Evolutionary conservation across 2,329 filamentous ascomycete species (phyloP), one percentile per base, ranked within the genome.

Genomic region (Fusarium euwallaceae): DNA sequence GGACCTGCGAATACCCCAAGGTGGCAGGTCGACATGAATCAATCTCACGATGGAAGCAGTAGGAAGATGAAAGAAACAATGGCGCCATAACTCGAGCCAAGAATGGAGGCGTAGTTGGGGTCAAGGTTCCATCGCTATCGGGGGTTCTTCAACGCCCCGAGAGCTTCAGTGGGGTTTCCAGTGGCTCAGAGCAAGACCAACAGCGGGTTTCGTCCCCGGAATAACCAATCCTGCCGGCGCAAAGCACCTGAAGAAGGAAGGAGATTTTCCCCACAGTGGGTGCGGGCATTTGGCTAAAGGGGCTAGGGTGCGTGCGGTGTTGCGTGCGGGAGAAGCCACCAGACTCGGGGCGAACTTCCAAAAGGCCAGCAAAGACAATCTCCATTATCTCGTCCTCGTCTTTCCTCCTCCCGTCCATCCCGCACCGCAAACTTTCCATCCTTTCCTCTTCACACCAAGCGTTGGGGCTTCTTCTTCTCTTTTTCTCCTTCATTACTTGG

Each of bases 351-450:
- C 68, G 63, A 74, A 73, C 62, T 68, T 66, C 74, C 69, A 68
- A 79, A 78, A 79, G 78, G 78, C 78, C 78, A 79, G 72, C 78
- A 73, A 76, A 75, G 74, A 78, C 77, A 77, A 67, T 62, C 32
- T 41, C 64, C 32, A 67, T 72, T 66, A 73, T 69, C 66, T 20
- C 74, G 55, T 45, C 51, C 55, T 36, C 51, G 53, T 55, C 65
- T 34, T 43, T 60, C 56, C 64, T 58, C 64, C 32, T 53, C 64
- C 43, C 58, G 55, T 48, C 62, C 69, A 70, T 73, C 73, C 67
- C 69, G 64, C 69, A 77, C 69, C 61, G 53, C 61, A 60, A 72
- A 67, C 67, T 67, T 65, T 69, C 67, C 68, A 70, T 71, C 65
- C 66, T 68, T 66, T 66, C 41, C 63, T 43, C 48, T 56, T 48